These are phyloP conservation scores for Lactifluus volemus DNA, from an alignment of 768 basidiomycete genomes.

Conservation along the genomic window DNA sequence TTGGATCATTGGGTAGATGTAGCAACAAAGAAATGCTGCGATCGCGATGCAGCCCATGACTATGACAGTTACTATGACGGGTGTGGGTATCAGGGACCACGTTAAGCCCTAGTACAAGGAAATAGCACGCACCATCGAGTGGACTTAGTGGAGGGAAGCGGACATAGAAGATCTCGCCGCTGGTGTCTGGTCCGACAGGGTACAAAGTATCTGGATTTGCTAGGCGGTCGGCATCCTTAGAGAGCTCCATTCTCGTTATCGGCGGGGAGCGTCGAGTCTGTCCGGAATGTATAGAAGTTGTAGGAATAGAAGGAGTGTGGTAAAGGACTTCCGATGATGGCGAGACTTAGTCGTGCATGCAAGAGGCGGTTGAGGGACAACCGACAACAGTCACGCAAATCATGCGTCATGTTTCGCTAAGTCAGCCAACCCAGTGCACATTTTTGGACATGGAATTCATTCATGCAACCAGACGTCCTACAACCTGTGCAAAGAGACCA, in stretches of 20 bases:
- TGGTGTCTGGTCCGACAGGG: conserved; percentile 7
- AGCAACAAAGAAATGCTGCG: conserved; percentile 11
- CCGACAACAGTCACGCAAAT: neutral
- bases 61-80: conserved; percentile 3
- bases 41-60: neutral
- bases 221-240: conserved; percentile 2
- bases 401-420: neutral
- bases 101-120: neutral
- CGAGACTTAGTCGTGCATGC: neutral
- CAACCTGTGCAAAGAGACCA: neutral
- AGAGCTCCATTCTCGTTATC: conserved; percentile 1
- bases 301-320: neutral
- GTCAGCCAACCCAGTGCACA: conserved; percentile 12
- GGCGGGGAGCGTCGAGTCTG: neutral
- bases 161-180: conserved; percentile 7
- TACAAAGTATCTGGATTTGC: conserved; percentile 9
- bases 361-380: neutral
- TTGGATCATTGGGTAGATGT: conserved; percentile 9
- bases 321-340: neutral
- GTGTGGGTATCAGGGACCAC: neutral
- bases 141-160: conserved; percentile 9
- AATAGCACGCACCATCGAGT: conserved; percentile 2
- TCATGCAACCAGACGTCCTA: conserved; percentile 6
- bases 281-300: neutral
- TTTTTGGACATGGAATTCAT: conserved; percentile 15